Evolutionary conservation across 345 rosid species (phyloP).

Genomic region (Hibiscus trionum): DNA sequence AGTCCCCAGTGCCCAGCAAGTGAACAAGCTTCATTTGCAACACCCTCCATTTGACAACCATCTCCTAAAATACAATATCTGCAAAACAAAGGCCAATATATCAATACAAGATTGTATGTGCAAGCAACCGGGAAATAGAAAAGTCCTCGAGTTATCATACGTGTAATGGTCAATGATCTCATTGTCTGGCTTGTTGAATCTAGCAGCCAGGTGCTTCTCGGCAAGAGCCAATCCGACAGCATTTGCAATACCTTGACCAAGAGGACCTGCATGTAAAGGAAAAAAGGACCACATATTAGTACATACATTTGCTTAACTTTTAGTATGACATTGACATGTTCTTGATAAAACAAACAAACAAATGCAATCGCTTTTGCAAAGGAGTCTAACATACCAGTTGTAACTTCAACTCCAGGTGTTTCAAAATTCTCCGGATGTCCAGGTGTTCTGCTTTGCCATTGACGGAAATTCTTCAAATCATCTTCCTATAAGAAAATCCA

Average conservation of each 20-base stretch:
- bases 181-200: slow-evolving; percentile 62
- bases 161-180: slow-evolving; percentile 81
- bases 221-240: slow-evolving; percentile 88
- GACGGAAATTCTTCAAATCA: slow-evolving; percentile 84
- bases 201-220: slow-evolving; percentile 76
- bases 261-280: slow-evolving; percentile 51
- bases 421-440: slow-evolving; percentile 99
- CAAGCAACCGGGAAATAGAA: background rate
- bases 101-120: slow-evolving; percentile 12
- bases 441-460: slow-evolving; percentile 92
- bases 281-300: background rate
- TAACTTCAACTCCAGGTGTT: slow-evolving; percentile 98
- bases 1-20: slow-evolving; percentile 98
- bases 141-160: slow-evolving; percentile 28
- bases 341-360: background rate
- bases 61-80: slow-evolving; percentile 86
- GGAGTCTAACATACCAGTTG: slow-evolving; percentile 72
- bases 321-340: background rate
- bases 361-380: background rate
- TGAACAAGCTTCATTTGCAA: slow-evolving; percentile 84
- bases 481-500: slow-evolving; percentile 50
- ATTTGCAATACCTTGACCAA: slow-evolving; percentile 80
- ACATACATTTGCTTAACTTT: background rate
- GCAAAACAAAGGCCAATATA: slow-evolving; percentile 18
- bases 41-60: slow-evolving; percentile 99